A percentile compares a stretch with the other conserved stretches of the same genome.
Conservation (phyloP, 495 filamentous ascomycete genomes). For the Parathielavia appendiculata region DNA sequence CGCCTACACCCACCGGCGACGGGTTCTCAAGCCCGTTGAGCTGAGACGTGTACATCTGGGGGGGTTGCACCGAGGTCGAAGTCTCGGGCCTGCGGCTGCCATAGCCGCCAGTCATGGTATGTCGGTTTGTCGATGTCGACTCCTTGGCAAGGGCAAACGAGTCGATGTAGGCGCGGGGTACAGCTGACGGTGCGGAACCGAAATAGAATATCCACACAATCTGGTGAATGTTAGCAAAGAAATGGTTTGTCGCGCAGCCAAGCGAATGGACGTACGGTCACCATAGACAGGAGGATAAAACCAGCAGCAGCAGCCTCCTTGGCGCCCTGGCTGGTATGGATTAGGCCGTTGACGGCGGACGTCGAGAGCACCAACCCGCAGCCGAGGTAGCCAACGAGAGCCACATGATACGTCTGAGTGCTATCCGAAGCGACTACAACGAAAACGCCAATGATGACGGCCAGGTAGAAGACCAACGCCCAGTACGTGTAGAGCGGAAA, state of each 20-base stretch:
- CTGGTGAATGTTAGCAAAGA: constrained; percentile 43
- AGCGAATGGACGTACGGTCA: constrained; percentile 60
- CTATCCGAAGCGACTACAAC: constrained; percentile 77
- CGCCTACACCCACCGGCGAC: constrained; percentile 84
- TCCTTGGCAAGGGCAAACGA: constrained; percentile 94
- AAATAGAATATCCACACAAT: constrained; percentile 99
- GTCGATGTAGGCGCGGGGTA: constrained; percentile 86
- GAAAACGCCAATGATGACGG: constrained; percentile 70
- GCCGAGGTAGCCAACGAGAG: constrained; percentile 82
- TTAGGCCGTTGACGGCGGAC: constrained; percentile 71
- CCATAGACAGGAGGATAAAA: constrained; percentile 92
- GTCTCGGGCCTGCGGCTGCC: constrained; percentile 66
- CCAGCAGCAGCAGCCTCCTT: constrained; percentile 87
- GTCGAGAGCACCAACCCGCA: constrained; percentile 78
- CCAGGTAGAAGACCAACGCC: constrained; percentile 77
- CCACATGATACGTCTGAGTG: constrained; percentile 81
- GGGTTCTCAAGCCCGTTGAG: constrained; percentile 94
- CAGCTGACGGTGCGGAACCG: constrained; percentile 83
- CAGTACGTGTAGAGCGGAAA: constrained; percentile 93
- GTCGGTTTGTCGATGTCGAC: constrained; percentile 51
- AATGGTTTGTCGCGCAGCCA: background rate
- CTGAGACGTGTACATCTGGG: constrained; percentile 96
- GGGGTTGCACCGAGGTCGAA: constrained; percentile 66
- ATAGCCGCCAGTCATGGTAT: constrained; percentile 63
- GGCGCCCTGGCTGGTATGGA: constrained; percentile 64